Conservation (phyloP, 1,284 basidiomycete species). For the Exobasidium cylindrosporum region DNA sequence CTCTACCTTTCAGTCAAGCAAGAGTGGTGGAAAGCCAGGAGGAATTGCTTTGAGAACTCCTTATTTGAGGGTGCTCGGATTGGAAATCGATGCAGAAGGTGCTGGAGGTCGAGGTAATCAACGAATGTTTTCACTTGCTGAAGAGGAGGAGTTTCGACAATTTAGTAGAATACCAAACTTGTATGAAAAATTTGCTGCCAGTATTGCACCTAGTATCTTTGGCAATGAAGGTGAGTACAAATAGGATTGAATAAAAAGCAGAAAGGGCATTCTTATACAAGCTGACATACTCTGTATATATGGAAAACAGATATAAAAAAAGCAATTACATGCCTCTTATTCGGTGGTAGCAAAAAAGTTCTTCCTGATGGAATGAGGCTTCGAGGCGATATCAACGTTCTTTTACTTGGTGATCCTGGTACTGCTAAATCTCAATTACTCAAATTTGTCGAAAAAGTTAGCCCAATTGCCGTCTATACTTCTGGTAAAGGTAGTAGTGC, state of each 20-base stretch:
- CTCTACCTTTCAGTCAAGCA: conserved; percentile 85
- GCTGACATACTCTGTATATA: background rate
- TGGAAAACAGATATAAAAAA: conserved; percentile 98
- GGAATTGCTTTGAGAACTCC: conserved; percentile 80
- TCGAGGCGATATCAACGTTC: conserved; percentile 95
- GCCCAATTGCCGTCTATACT: conserved; percentile 95
- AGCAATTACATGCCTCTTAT: conserved; percentile 86
- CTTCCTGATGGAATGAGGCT: conserved; percentile 96
- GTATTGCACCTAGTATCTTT: conserved; percentile 95
- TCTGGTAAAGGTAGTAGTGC: conserved; percentile 97
- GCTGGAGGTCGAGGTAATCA: conserved; percentile 66
- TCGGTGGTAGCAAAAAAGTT: conserved; percentile 97
- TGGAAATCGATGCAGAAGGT: conserved; percentile 72
- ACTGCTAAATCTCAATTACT: conserved; percentile 96
- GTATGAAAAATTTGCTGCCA: conserved; percentile 89
- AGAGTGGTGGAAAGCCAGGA: conserved; percentile 60
- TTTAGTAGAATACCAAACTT: conserved; percentile 85
- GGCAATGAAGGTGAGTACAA: conserved; percentile 87
- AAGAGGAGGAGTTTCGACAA: conserved; percentile 92
- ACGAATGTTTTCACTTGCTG: conserved; percentile 80
- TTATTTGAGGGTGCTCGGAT: conserved; percentile 87
- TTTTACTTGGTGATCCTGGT: conserved; percentile 93
- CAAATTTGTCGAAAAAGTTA: conserved; percentile 98
- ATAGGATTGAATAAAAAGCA: too few species aligned
- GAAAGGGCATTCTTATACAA: background rate